Base-by-base conservation (phyloP, 2,329 filamentous ascomycete species). In the Scedosporium apiospermum region DNA sequence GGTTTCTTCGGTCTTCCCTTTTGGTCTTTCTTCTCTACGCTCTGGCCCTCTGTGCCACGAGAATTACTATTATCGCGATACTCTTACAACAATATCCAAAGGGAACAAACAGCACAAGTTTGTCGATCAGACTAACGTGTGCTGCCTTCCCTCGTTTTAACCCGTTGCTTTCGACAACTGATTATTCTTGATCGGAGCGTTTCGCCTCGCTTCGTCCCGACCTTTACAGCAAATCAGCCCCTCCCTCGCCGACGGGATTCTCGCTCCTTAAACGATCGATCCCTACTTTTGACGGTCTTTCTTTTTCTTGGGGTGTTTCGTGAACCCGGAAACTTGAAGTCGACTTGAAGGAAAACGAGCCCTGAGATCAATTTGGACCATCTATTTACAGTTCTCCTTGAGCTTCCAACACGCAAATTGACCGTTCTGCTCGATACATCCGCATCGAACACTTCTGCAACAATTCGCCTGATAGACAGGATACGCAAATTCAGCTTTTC, bases 11-110 rank as follows among this genome's bases (percentile, higher is more conserved):
- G 46, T 30, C 60, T 16, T 23, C 46, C 34, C 18, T 51, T 34
- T 51, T 34, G 60, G 53, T 44, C 60, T 61, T 51, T 61, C 30
- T 30, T 61, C 49, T 57, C 60, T 51, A 55, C 51, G 51, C 46
- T 55, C 30, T 42, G 46, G 30, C 51, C 60, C 60, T 51, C 46
- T 38, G 60, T 34, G 34, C 60, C 60, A 61, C 60, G 60, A 61
- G 60, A 30, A 55, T 30, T 55, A 55, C 51, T 55, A 55, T 55
- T 7, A 55, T 27, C 51, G 51, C 21, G 18, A 23, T 18, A 18
- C 23, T 58, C 26, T 16, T 16, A 23, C 55, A 38, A 23, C 55
- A 38, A 58, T 10, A 12, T 55, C 18, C 12, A 55, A 23, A 27
- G 51, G 51, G 21, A 55, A 12, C 51, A 6, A 6, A 10, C 12